Conservation (phyloP, 164 flowering plant genomes). For the Warburgia ugandensis region DNA sequence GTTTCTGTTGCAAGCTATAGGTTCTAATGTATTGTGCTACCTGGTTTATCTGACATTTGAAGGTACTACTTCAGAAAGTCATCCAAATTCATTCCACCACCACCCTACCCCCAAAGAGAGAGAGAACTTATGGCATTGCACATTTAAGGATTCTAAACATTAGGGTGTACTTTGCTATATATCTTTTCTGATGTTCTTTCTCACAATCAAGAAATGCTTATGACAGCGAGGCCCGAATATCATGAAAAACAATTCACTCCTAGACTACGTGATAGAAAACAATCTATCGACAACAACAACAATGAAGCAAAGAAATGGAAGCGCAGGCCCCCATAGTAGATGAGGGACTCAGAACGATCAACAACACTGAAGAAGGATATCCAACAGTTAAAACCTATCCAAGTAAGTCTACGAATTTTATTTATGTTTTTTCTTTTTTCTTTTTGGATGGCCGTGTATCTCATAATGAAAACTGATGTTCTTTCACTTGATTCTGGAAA, state of each 20-base stretch:
- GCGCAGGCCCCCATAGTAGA: conserved; percentile 25
- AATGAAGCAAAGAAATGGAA: conserved; percentile 25
- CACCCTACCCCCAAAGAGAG: too few species aligned
- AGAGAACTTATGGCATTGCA: too few species aligned
- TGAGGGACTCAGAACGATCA: conserved; percentile 47
- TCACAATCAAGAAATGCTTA: conserved; percentile 21
- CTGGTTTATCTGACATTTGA: too few species aligned
- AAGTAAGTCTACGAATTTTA: too few species aligned
- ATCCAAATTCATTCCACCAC: too few species aligned
- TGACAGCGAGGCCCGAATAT: conserved; percentile 86
- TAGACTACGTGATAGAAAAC: conserved; percentile 24
- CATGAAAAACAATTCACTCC: conserved; percentile 30
- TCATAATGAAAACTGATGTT: neutral
- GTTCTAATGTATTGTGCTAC: too few species aligned
- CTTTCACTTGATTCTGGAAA: too few species aligned
- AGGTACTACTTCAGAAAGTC: too few species aligned
- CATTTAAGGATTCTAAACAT: too few species aligned
- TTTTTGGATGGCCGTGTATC: neutral
- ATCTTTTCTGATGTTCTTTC: neutral
- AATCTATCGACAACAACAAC: conserved; percentile 18
- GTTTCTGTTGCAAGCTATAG: too few species aligned
- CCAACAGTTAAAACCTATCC: conserved; percentile 64
- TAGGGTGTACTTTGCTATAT: too few species aligned
- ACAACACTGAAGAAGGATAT: conserved; percentile 52
- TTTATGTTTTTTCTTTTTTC: neutral